Base-by-base conservation (phyloP, 1,139 yeast species). In the Spathaspora sp. region DNA sequence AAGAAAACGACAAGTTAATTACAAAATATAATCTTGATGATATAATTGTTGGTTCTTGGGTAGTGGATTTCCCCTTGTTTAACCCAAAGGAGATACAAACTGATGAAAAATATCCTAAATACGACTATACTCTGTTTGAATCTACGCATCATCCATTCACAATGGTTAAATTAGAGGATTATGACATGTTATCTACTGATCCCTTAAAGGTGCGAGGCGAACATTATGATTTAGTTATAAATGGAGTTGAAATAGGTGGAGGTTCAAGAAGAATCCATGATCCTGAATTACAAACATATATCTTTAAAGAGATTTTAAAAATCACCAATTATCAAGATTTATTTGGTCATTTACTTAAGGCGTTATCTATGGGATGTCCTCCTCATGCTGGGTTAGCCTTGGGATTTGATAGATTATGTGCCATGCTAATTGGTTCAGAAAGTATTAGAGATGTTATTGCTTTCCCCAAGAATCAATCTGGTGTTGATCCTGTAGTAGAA, bases 301-400 rank as follows among this genome's bases (percentile, higher is more conserved):
- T 93, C 2, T 82, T 87, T 56, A 71, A 78, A 45, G 65, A 78
- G 31, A 71, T 87, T 24, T 68, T 86, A 33, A 62, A 71, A 10
- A 82, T 86, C n/a, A 45, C 59, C 0, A 72, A 88, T 52, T 77
- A 86, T 44, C 73, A 83, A 42, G 61, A 64, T 16, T 69, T 89
- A n/a, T 93, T 93, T 70, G 96, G 96, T 0, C 99, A 95, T 64
- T 72, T 93, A 42, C 70, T 95, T 29, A 73, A 76, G 41, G 97
- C 97, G 0, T 79, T 93, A 49, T 80, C 81, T 39, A 82, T 88
- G 70, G 99, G 99, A 1, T 90, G 98, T 60, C 99, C 99, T 0
- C 99, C 99, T 0, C 99, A 93, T 68, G 97, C 98, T 2, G 99
- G 99, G 0, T 73, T 93, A 44, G 99, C 99, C 0, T 73, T 93